These are phyloP conservation scores for Epichloe typhina DNA, from an alignment of 2,329 filamentous ascomycete genomes.

Conservation along the genomic window DNA sequence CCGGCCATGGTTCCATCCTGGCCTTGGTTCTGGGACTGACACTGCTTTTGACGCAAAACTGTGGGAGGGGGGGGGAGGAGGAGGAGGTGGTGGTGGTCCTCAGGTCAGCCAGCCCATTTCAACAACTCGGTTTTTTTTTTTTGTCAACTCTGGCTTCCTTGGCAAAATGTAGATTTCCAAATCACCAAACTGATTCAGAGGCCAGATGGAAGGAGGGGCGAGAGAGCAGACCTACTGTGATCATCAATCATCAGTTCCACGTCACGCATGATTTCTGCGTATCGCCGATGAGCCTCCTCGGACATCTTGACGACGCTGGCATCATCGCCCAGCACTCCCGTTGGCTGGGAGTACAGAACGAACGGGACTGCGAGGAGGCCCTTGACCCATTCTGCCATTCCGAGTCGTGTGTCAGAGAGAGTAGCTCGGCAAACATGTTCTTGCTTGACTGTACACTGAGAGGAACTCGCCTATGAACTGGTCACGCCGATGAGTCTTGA, in stretches of 20 bases:
- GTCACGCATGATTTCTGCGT: conserved; percentile 90
- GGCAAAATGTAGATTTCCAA: no score
- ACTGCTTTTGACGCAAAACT: conserved; percentile 56
- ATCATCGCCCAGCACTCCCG: conserved; percentile 64
- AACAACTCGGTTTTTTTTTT: no score
- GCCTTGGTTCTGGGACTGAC: conserved; percentile 2
- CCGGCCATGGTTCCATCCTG: background rate
- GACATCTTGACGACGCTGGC: conserved; percentile 58
- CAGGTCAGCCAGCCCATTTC: background rate
- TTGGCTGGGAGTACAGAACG: conserved; percentile 89
- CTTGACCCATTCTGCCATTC: conserved; percentile 80
- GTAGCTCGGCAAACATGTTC: no score
- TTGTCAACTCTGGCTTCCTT: no score
- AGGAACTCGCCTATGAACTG: conserved; percentile 59
- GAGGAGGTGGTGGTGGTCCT: no score
- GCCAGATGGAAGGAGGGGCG: background rate
- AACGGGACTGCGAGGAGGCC: conserved; percentile 88
- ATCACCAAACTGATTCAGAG: no score
- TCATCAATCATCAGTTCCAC: conserved; percentile 86
- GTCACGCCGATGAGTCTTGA: conserved; percentile 78
- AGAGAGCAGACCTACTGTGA: conserved; percentile 48
- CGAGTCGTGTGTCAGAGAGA: background rate
- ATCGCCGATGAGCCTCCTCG: conserved; percentile 69
- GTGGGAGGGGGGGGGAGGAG: no score
- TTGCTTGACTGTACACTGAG: no score